phyloP scores from a whole-genome alignment of 352 stramenopile species.

The Globisporangium abappressorium region DNA sequence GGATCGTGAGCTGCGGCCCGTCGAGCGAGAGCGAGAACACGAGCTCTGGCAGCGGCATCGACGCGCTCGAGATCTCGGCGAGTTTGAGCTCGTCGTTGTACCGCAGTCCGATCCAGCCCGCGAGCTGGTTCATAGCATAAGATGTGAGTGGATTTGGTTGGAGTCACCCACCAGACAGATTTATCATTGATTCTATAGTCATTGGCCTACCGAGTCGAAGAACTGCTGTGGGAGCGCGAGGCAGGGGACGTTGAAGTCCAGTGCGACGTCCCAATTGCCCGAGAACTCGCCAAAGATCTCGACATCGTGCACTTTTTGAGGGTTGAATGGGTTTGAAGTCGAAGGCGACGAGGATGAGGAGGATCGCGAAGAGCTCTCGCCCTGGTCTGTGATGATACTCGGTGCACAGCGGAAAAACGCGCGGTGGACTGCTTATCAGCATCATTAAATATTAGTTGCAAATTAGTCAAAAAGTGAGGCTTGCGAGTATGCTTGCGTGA shows the following conservation, averaged over 20 bases:
- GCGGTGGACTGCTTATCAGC: conserved; percentile 35
- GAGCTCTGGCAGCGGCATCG: conserved; percentile 31
- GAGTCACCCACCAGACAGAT: neutral
- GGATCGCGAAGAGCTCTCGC: neutral
- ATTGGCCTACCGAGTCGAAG: conserved; percentile 43
- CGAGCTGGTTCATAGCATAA: conserved; percentile 28
- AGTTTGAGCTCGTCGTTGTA: conserved; percentile 44
- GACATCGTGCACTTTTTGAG: conserved; percentile 14
- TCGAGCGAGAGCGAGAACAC: conserved; percentile 45
- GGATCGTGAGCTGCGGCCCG: conserved; percentile 27
- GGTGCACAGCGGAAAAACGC: conserved; percentile 27
- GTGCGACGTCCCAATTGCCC: conserved; percentile 50
- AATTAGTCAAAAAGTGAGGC: no score
- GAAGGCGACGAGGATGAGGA: neutral
- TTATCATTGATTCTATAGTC: neutral
- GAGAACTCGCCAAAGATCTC: conserved; percentile 53
- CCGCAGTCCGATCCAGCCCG: conserved; percentile 45
- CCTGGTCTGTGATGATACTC: conserved; percentile 7
- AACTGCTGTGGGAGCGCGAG: conserved; percentile 59
- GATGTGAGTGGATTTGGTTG: no score
- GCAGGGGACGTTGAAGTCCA: conserved; percentile 63
- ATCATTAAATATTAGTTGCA: neutral
- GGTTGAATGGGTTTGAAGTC: neutral
- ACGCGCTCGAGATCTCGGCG: conserved; percentile 31
- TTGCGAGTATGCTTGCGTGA: neutral